Evolutionary conservation across 1,284 basidiomycete genomes (phyloP).

Genomic region (Cronartium quercuum): DNA sequence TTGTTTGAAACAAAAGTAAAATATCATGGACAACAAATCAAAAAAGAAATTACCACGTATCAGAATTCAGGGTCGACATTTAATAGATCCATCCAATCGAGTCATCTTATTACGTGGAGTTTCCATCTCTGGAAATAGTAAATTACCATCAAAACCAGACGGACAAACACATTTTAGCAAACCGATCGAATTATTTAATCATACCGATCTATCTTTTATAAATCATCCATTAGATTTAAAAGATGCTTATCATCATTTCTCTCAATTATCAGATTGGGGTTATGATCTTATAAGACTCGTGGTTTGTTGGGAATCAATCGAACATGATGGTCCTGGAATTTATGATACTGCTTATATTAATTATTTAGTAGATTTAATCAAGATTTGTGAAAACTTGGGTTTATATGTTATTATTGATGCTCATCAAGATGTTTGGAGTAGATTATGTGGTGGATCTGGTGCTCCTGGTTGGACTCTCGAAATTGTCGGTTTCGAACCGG

Average conservation of each 20-base stretch:
- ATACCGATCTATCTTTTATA: constrained; percentile 49
- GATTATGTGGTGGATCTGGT: constrained; percentile 71
- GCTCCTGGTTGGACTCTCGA: constrained; percentile 72
- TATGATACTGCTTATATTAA: constrained; percentile 77
- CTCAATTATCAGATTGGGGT: constrained; percentile 49
- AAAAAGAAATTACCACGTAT: neutral
- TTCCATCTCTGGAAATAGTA: constrained; percentile 50
- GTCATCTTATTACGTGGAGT: constrained; percentile 49
- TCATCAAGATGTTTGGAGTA: constrained; percentile 72
- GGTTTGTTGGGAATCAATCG: constrained; percentile 93
- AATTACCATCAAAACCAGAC: constrained; percentile 47
- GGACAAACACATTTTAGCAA: constrained; percentile 40
- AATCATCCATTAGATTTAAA: constrained; percentile 50
- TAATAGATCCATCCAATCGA: constrained; percentile 47
- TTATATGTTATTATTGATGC: constrained; percentile 67
- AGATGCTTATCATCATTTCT: constrained; percentile 41
- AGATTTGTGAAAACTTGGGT: constrained; percentile 56
- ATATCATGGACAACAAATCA: too few relatives aligned
- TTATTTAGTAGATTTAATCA: constrained; percentile 58
- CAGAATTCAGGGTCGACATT: constrained; percentile 41
- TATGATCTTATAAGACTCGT: constrained; percentile 58
- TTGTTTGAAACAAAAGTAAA: too few relatives aligned
- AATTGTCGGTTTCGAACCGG: constrained; percentile 49
- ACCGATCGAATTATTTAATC: constrained; percentile 44
- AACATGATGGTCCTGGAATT: constrained; percentile 78